Evolutionary conservation across 345 rosid species (phyloP).

Genomic region (Turritis glabra): DNA sequence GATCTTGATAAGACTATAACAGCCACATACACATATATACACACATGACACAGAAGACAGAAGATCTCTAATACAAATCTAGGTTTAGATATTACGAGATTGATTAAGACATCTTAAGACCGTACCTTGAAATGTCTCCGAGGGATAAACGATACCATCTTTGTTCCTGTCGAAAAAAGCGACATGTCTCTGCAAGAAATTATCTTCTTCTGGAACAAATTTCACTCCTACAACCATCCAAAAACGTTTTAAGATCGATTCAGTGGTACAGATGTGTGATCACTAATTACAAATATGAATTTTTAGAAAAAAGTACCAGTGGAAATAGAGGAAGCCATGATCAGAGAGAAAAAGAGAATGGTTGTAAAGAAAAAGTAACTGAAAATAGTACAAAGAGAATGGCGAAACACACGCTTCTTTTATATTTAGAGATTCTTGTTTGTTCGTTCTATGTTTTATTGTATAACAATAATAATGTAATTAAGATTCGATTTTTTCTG

Average conservation of each 20-base stretch:
- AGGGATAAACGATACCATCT: conserved; percentile 78
- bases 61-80: neutral
- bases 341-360: neutral
- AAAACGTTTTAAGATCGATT: neutral
- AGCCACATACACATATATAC: conserved; percentile 8
- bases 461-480: neutral
- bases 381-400: conserved; percentile 5
- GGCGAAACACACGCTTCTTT: conserved; percentile 23
- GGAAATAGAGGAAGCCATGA: conserved; percentile 31
- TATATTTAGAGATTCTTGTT: neutral
- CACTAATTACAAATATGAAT: neutral
- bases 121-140: conserved; percentile 73
- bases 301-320: conserved; percentile 17
- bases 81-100: neutral
- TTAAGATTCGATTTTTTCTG: neutral
- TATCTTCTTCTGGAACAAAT: conserved; percentile 44
- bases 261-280: neutral
- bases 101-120: conserved; percentile 22
- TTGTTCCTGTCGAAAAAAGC: conserved; percentile 79
- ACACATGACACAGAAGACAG: neutral
- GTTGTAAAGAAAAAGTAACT: neutral
- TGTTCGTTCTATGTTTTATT: neutral
- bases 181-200: conserved; percentile 69
- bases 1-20: conserved; percentile 4
- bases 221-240: conserved; percentile 5